Percentiles rank a stretch among this genome's conserved stretches.
These are phyloP conservation scores for Pinus taeda DNA, from an alignment of 75 land plant genomes.

Conservation along the genomic window DNA sequence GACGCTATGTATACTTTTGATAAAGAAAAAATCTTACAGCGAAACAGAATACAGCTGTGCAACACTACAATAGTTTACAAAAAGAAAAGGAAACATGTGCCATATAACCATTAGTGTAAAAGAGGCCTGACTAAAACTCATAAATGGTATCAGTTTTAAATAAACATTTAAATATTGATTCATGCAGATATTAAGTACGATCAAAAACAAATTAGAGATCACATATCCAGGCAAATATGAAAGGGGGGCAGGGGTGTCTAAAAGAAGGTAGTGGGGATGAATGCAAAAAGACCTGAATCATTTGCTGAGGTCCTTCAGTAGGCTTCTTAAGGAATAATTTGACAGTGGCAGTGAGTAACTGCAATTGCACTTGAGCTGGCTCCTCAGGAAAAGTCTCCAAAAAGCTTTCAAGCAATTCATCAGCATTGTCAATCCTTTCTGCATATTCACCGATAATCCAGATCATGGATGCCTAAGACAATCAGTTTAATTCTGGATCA, in stretches of 20 bases:
- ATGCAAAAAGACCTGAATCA: constrained; percentile 83
- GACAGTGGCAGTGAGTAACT: constrained; percentile 95
- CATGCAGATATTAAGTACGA: neutral
- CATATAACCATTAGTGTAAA: neutral
- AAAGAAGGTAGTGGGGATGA: neutral
- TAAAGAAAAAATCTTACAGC: neutral
- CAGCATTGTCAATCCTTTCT: constrained; percentile 99
- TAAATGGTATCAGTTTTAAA: too few species aligned
- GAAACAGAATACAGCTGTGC: neutral
- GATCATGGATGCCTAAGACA: constrained; percentile 93
- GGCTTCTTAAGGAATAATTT: constrained; percentile 98
- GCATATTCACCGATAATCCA: constrained; percentile 99
- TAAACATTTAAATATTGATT: too few species aligned
- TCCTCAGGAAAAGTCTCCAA: constrained; percentile 98
- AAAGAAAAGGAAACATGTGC: neutral
- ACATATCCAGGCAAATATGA: neutral
- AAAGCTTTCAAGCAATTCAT: constrained; percentile 97
- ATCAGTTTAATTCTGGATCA: neutral
- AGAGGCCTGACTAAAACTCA: neutral
- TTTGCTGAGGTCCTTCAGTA: constrained; percentile 99
- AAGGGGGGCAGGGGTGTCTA: neutral
- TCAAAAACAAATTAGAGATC: neutral
- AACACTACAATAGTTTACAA: neutral
- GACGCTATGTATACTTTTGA: too few species aligned
- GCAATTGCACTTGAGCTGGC: constrained; percentile 96